Evolutionary conservation across 148 eudicot genomes (phyloP).

Genomic region (Chenopodium formosanum): DNA sequence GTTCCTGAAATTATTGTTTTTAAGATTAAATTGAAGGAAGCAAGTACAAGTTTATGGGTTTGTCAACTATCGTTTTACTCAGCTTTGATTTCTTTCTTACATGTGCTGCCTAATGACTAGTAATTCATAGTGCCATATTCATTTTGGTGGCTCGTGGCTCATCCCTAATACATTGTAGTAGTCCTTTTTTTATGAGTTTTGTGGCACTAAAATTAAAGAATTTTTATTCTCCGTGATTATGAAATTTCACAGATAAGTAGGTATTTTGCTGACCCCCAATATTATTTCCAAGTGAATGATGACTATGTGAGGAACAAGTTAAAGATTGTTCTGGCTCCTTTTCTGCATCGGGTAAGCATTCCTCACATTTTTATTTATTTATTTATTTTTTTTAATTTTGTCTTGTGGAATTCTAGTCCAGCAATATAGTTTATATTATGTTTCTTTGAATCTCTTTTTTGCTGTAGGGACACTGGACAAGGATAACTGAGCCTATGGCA

Average conservation of each 20-base stretch:
- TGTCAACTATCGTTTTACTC: neutral
- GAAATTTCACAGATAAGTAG: conserved; percentile 62
- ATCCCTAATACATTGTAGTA: neutral
- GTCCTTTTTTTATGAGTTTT: neutral
- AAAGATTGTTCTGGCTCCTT: conserved; percentile 85
- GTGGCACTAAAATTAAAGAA: neutral
- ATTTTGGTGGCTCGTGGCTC: neutral
- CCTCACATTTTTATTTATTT: neutral
- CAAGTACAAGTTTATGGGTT: neutral
- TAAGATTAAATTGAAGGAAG: neutral
- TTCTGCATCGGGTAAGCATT: conserved; percentile 79
- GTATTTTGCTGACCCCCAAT: conserved; percentile 85
- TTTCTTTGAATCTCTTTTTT: neutral
- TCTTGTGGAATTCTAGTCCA: neutral
- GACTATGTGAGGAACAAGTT: conserved; percentile 91
- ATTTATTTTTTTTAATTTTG: neutral
- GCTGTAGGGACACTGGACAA: conserved; percentile 84
- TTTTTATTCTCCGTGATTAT: neutral
- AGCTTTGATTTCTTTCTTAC: neutral
- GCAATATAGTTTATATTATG: neutral
- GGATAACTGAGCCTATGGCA: conserved; percentile 91
- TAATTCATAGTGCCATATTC: neutral
- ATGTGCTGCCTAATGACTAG: neutral
- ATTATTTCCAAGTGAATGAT: conserved; percentile 96
- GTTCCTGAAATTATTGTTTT: neutral